Conservation (phyloP, 225 moss, liverwort and hornwort species). For the Marchantia polymorpha region DNA sequence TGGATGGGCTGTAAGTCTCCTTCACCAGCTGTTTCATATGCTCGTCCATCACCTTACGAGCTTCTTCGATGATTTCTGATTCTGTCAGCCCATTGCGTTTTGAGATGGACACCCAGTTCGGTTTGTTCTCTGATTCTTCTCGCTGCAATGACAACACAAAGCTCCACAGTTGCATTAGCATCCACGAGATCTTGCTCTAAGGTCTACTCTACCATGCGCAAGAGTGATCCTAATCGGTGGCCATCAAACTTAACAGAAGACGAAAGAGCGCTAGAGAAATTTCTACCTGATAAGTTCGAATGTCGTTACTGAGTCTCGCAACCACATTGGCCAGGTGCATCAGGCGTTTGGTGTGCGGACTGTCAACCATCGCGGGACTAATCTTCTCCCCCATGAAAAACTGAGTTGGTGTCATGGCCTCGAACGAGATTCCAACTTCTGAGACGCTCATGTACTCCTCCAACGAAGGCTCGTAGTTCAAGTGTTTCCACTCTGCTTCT, state of each 20-base stretch:
- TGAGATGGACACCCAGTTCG: constrained; percentile 39
- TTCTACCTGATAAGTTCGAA: not conserved
- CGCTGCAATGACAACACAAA: constrained; percentile 45
- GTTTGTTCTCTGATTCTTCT: constrained; percentile 38
- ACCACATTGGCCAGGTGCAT: constrained; percentile 15
- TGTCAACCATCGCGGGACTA: constrained; percentile 34
- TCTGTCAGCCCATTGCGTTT: constrained; percentile 41
- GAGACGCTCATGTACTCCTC: constrained; percentile 46
- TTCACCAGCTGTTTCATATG: constrained; percentile 53
- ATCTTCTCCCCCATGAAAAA: constrained; percentile 50
- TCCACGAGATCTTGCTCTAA: no score
- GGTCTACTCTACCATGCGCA: no score
- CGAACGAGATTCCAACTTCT: constrained; percentile 30
- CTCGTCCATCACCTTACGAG: constrained; percentile 37
- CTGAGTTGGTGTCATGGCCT: constrained; percentile 37
- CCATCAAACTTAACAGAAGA: no score
- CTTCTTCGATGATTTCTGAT: constrained; percentile 31
- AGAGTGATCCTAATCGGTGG: no score
- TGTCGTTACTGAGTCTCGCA: not conserved
- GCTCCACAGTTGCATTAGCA: no score
- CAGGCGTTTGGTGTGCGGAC: constrained; percentile 32
- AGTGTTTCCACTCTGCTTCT: constrained; percentile 33
- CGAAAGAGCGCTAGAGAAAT: no score
- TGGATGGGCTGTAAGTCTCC: constrained; percentile 45
- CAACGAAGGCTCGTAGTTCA: no score